These are phyloP conservation scores for Leucocoprinus leucothites DNA, from an alignment of 768 basidiomycete species.

Conservation along the genomic window DNA sequence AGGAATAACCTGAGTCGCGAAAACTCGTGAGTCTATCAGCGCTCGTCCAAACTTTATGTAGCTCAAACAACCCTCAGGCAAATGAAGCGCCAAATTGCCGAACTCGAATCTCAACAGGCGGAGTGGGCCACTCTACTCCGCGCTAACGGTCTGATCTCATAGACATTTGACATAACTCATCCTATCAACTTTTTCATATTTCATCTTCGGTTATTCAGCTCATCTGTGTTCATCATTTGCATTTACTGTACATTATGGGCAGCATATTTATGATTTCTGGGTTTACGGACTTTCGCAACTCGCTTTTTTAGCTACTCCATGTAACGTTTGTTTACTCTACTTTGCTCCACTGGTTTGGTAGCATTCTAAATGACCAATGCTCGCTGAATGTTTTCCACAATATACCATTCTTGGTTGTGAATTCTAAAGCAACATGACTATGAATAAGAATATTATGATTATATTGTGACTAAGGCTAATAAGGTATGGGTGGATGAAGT, in stretches of 20 bases:
- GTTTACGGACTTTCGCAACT: constrained; percentile 1
- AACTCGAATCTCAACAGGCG: constrained; percentile 72
- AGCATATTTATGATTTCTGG: constrained; percentile 1
- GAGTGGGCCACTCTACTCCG: constrained; percentile 74
- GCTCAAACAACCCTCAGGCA: constrained; percentile 38
- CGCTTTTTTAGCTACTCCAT: background rate
- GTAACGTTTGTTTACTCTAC: background rate
- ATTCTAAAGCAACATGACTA: background rate
- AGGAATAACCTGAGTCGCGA: constrained; percentile 74
- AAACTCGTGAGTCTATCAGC: constrained; percentile 61
- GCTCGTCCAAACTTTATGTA: background rate
- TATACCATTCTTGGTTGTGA: background rate
- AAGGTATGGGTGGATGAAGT: background rate
- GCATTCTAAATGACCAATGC: background rate
- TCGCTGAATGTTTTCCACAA: background rate
- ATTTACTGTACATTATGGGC: constrained; percentile 4
- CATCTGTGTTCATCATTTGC: background rate
- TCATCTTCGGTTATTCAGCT: constrained; percentile 4
- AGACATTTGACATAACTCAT: background rate
- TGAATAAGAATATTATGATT: background rate
- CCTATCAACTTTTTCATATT: background rate
- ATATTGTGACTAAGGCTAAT: background rate
- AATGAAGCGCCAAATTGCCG: constrained; percentile 66
- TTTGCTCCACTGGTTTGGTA: background rate
- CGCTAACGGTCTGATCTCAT: constrained; percentile 40